phyloP scores from a whole-genome alignment of 306 rosid genomes.

The Vicia sativa region DNA sequence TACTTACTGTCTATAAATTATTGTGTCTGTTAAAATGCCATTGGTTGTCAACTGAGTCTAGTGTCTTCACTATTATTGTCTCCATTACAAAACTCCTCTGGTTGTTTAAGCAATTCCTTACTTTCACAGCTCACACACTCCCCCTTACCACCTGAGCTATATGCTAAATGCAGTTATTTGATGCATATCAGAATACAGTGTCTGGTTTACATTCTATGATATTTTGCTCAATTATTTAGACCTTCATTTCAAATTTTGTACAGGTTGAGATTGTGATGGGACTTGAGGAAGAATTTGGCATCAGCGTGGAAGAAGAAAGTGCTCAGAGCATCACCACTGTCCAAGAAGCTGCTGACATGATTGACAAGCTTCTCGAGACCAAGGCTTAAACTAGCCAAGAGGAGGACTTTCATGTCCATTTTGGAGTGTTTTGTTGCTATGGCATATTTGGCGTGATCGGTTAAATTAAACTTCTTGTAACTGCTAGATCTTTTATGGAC shows the following conservation, averaged over 20 bases:
- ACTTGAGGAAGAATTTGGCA: conserved; percentile 85
- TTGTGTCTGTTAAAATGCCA: neutral
- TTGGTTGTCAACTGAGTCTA: neutral
- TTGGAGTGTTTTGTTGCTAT: conserved; percentile 28
- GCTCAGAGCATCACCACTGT: conserved; percentile 90
- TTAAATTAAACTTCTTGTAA: conserved; percentile 37
- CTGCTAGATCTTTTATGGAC: conserved; percentile 32
- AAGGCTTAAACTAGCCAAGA: conserved; percentile 47
- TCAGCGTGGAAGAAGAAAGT: conserved; percentile 78
- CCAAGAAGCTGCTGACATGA: conserved; percentile 94
- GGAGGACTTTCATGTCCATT: conserved; percentile 18
- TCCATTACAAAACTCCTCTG: neutral
- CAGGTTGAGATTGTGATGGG: conserved; percentile 99
- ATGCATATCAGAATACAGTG: neutral
- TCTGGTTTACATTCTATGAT: conserved; percentile 19
- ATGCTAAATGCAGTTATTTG: neutral
- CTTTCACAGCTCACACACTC: neutral
- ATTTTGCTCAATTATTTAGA: conserved; percentile 7
- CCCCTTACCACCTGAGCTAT: too few species aligned
- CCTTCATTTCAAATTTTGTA: conserved; percentile 9
- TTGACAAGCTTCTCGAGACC: conserved; percentile 63
- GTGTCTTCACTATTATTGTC: neutral
- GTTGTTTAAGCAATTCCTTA: too few species aligned
- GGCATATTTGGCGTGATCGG: conserved; percentile 16
- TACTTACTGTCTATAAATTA: neutral